Evolutionary conservation across 352 stramenopile species (phyloP).

Genomic region (Ochromonadaceae sp.): DNA sequence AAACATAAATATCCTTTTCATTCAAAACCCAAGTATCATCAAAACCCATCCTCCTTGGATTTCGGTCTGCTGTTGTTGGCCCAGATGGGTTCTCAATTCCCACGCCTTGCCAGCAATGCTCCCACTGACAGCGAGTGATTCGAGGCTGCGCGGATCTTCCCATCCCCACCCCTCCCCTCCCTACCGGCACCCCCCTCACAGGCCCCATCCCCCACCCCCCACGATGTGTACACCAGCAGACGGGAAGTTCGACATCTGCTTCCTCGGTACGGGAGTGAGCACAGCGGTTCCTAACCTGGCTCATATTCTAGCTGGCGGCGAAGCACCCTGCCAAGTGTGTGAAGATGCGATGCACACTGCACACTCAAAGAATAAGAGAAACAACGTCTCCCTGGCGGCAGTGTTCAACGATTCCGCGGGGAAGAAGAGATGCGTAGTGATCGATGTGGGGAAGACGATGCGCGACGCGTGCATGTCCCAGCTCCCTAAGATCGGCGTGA

Average conservation of each 20-base stretch:
- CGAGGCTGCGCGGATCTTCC: no score
- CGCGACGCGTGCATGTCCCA: slow-evolving; percentile 6
- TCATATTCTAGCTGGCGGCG: not conserved
- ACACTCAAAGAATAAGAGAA: slow-evolving; percentile 17
- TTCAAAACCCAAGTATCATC: no score
- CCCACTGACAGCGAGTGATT: no score
- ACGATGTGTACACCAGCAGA: no score
- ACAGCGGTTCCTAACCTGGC: slow-evolving; percentile 15
- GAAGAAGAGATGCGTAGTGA: slow-evolving; percentile 16
- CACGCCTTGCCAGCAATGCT: no score
- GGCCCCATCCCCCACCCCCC: no score
- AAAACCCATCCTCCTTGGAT: no score
- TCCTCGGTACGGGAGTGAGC: slow-evolving; percentile 21
- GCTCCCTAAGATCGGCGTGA: slow-evolving; percentile 1
- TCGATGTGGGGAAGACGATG: slow-evolving; percentile 22
- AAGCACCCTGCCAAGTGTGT: slow-evolving; percentile 13
- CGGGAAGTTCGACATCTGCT: slow-evolving; percentile 16
- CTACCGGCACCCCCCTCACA: no score
- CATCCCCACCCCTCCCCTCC: no score
- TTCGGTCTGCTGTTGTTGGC: no score
- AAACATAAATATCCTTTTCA: no score
- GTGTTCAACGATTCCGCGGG: slow-evolving; percentile 2
- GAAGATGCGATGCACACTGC: not conserved
- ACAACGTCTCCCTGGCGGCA: slow-evolving; percentile 17
- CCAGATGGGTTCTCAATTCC: no score